Evolutionary conservation across 2,329 filamentous ascomycete species (phyloP).

Genomic region (Diaporthe sp.): DNA sequence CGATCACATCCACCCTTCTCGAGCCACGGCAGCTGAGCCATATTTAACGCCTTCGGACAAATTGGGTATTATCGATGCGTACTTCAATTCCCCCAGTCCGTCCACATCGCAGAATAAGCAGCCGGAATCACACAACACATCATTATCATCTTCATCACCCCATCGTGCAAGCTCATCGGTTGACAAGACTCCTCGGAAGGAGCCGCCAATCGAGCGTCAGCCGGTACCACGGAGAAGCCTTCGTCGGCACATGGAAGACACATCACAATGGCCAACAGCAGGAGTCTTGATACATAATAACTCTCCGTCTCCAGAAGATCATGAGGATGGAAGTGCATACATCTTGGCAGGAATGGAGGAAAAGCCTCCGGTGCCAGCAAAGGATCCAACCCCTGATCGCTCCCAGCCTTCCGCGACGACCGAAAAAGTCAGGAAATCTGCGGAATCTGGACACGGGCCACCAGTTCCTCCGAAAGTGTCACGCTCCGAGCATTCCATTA

Average conservation of each 20-base stretch:
- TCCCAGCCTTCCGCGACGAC: neutral
- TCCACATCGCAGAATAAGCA: constrained; percentile 10
- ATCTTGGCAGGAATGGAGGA: neutral
- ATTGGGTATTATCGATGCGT: constrained; percentile 36
- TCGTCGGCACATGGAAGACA: constrained; percentile 41
- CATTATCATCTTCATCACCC: constrained; percentile 6
- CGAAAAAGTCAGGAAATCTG: neutral
- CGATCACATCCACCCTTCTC: constrained; percentile 38
- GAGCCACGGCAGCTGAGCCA: constrained; percentile 34
- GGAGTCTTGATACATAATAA: constrained; percentile 41
- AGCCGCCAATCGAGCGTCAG: constrained; percentile 19
- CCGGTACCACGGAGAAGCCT: constrained; percentile 37
- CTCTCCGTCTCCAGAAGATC: neutral
- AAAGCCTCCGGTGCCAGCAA: constrained; percentile 13
- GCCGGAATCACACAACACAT: neutral
- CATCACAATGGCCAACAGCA: constrained; percentile 41
- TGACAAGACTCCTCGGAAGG: constrained; percentile 26
- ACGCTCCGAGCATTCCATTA: neutral
- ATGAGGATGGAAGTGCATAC: neutral
- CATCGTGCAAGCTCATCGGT: neutral
- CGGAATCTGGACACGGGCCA: neutral
- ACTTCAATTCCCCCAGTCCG: constrained; percentile 32
- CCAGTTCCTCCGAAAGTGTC: neutral
- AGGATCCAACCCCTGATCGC: neutral
- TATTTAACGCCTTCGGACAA: constrained; percentile 37